Evolutionary conservation across 306 rosid species (phyloP).

Genomic region (Hippophae gyantsensis): DNA sequence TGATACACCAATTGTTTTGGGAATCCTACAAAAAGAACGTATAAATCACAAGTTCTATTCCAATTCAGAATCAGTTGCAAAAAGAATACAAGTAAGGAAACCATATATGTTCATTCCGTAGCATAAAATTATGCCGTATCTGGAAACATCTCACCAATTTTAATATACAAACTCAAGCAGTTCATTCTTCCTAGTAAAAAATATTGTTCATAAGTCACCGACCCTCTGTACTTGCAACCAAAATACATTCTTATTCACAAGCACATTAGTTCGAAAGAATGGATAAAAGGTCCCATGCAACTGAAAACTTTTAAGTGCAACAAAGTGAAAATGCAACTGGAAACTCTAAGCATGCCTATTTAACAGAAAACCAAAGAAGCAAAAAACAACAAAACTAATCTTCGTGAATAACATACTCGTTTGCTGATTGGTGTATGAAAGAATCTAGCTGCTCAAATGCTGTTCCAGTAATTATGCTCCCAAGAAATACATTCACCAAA

Average conservation of each 20-base stretch:
- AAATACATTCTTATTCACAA: not conserved
- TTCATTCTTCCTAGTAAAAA: too few relatives aligned
- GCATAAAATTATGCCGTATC: too few relatives aligned
- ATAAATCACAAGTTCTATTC: not conserved
- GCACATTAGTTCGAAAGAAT: not conserved
- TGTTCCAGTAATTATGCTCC: conserved; percentile 69
- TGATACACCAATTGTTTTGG: conserved; percentile 69
- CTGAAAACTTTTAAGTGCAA: not conserved
- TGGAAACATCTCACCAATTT: too few relatives aligned
- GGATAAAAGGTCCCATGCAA: not conserved
- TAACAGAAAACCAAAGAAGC: not conserved
- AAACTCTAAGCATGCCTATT: not conserved
- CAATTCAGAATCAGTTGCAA: too few relatives aligned
- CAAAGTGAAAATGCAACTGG: not conserved
- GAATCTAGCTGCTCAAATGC: conserved; percentile 72
- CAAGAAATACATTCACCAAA: conserved; percentile 85
- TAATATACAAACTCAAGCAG: too few relatives aligned
- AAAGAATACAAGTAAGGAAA: too few relatives aligned
- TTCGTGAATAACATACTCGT: conserved; percentile 36
- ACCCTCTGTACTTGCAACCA: too few relatives aligned
- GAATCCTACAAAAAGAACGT: conserved; percentile 49
- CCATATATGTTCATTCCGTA: too few relatives aligned
- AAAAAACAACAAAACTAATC: not conserved
- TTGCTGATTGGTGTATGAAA: conserved; percentile 63
- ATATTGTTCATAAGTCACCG: too few relatives aligned